A percentile compares a stretch with the other conserved stretches of the same genome.
phyloP scores from a whole-genome alignment of 306 rosid genomes.

The Biancaea sappan region DNA sequence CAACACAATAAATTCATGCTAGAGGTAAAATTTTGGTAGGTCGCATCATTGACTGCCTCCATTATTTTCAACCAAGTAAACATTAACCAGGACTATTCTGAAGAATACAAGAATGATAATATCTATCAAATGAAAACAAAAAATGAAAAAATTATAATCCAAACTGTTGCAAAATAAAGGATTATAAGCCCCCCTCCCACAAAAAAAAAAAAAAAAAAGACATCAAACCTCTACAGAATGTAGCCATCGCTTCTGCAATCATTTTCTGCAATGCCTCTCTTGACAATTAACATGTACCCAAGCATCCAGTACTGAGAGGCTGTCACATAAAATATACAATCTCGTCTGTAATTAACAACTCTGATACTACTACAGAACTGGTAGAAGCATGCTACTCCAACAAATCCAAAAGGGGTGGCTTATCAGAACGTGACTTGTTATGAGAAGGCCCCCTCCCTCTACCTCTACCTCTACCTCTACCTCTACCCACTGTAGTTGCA shows the following conservation, averaged over 20 bases:
- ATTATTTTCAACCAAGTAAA: slow-evolving; percentile 56
- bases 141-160: slow-evolving; percentile 39
- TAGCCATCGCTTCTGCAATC: slow-evolving; percentile 35
- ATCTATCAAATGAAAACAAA: slow-evolving; percentile 28
- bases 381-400: slow-evolving; percentile 52
- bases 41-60: slow-evolving; percentile 32
- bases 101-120: slow-evolving; percentile 53
- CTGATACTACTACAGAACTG: slow-evolving; percentile 22
- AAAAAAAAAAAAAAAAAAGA: slow-evolving; percentile 3
- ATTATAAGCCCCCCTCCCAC: no score
- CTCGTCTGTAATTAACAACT: slow-evolving; percentile 33
- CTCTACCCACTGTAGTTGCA: slow-evolving; percentile 78
- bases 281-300: slow-evolving; percentile 44
- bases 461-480: slow-evolving; percentile 59
- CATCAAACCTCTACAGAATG: slow-evolving; percentile 52
- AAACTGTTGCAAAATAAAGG: slow-evolving; percentile 35
- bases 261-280: slow-evolving; percentile 33
- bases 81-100: slow-evolving; percentile 45
- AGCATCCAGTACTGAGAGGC: slow-evolving; percentile 43
- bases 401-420: slow-evolving; percentile 87
- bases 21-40: slow-evolving; percentile 20
- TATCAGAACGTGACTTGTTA: slow-evolving; percentile 57
- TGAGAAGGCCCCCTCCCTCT: slow-evolving; percentile 75
- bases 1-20: slow-evolving; percentile 16
- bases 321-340: slow-evolving; percentile 42